phyloP scores from a whole-genome alignment of 1,139 yeast species.

The Candida dubliniensis region DNA sequence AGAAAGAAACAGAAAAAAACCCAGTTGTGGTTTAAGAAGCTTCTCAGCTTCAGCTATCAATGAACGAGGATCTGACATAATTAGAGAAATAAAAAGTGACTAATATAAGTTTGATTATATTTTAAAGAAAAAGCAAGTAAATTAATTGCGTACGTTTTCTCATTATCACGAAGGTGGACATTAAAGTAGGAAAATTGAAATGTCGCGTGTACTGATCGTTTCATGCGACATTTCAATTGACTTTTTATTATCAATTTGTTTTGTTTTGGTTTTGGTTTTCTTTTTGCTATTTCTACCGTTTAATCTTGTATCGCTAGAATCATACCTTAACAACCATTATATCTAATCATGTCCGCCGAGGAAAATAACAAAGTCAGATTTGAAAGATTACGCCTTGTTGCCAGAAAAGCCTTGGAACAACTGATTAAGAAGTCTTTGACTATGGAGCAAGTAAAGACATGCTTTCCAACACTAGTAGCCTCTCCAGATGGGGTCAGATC shows the following conservation, averaged over 20 bases:
- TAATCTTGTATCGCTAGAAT: too few relatives aligned
- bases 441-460: constrained; percentile 57
- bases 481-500: constrained; percentile 51
- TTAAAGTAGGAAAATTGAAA: too few relatives aligned
- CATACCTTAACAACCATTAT: too few relatives aligned
- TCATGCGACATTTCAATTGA: not conserved
- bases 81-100: not conserved
- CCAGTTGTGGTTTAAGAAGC: constrained; percentile 61
- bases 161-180: too few relatives aligned
- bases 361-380: constrained; percentile 42
- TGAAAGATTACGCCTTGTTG: constrained; percentile 54
- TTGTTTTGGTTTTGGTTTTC: constrained; percentile 1
- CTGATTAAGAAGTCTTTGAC: constrained; percentile 59
- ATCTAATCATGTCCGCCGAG: not conserved
- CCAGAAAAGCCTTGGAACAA: constrained; percentile 67
- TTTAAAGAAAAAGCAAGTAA: too few relatives aligned
- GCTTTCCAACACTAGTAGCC: constrained; percentile 63
- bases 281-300: too few relatives aligned
- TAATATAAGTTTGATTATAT: not conserved
- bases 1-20: constrained; percentile 69
- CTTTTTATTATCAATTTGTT: not conserved
- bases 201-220: too few relatives aligned
- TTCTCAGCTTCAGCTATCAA: constrained; percentile 48
- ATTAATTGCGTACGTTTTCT: too few relatives aligned
- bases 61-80: constrained; percentile 41